Percentiles rank a stretch among this genome's conserved stretches.
phyloP scores from a whole-genome alignment of 768 basidiomycete genomes.

The Russula olivacea region DNA sequence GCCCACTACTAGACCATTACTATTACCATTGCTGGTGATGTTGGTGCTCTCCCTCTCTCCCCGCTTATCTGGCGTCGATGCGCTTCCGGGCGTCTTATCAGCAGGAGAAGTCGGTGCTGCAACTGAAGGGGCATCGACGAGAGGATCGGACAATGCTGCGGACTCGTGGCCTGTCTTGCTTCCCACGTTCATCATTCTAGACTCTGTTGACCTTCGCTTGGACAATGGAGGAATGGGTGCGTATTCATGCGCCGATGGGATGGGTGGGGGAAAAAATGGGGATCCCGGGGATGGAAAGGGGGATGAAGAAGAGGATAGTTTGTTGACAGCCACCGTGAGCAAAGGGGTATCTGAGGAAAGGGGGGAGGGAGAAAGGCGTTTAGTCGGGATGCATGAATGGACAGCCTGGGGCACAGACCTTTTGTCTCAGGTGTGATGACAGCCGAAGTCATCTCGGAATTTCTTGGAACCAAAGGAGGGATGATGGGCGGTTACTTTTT shows the following conservation, averaged over 20 bases:
- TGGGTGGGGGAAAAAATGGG: constrained; percentile 62
- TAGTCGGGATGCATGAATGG: neutral
- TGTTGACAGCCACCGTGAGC: constrained; percentile 33
- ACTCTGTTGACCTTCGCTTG: constrained; percentile 20
- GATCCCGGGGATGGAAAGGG: constrained; percentile 62
- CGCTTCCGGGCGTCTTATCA: neutral
- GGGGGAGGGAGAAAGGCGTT: neutral
- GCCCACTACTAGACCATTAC: neutral
- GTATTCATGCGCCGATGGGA: constrained; percentile 62
- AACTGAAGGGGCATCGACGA: constrained; percentile 1
- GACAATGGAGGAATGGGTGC: constrained; percentile 43
- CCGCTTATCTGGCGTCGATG: neutral
- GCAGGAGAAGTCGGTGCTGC: neutral
- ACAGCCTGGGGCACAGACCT: constrained; percentile 10
- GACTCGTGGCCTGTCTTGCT: constrained; percentile 15
- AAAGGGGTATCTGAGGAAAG: constrained; percentile 20
- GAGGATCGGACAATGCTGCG: neutral
- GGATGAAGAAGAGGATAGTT: constrained; percentile 37
- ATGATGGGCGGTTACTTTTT: neutral
- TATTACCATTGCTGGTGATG: neutral
- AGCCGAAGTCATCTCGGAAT: constrained; percentile 9
- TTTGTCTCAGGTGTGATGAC: constrained; percentile 22
- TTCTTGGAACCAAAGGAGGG: neutral
- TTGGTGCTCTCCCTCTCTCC: neutral
- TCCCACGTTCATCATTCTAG: constrained; percentile 22